Evolutionary conservation across 768 basidiomycete species (phyloP).

Genomic region (Suillus americanus): DNA sequence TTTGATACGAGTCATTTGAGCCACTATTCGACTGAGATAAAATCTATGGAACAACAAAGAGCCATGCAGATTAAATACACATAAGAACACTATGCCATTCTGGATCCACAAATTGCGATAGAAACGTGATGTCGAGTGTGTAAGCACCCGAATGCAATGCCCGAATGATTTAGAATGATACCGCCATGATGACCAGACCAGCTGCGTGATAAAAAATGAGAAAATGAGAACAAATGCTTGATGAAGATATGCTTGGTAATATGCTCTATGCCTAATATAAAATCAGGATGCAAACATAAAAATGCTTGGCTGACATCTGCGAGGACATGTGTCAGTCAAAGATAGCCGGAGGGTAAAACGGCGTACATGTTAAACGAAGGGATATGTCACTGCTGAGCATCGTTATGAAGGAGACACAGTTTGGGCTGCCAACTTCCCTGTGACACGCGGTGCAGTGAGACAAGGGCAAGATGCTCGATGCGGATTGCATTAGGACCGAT

Average conservation of each 20-base stretch:
- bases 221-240: not conserved
- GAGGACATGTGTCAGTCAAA: not conserved
- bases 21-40: not conserved
- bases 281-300: not conserved
- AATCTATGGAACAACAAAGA: not conserved
- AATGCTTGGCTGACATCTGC: not conserved
- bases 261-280: not conserved
- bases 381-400: not conserved
- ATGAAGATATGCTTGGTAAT: not conserved
- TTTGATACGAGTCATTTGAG: not conserved
- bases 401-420: conserved; percentile 43
- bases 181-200: not conserved
- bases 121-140: not conserved
- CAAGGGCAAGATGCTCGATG: conserved; percentile 44
- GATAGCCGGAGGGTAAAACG: not conserved
- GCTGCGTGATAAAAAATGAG: not conserved
- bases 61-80: not conserved
- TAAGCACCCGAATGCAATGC: conserved; percentile 3
- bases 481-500: conserved; percentile 25
- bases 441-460: conserved; percentile 77
- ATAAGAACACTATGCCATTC: not conserved
- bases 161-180: not conserved
- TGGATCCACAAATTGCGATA: not conserved
- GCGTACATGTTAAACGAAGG: not conserved
- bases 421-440: conserved; percentile 81